Conservation (phyloP, 1,284 basidiomycete genomes). For the Trametes hirsuta region DNA sequence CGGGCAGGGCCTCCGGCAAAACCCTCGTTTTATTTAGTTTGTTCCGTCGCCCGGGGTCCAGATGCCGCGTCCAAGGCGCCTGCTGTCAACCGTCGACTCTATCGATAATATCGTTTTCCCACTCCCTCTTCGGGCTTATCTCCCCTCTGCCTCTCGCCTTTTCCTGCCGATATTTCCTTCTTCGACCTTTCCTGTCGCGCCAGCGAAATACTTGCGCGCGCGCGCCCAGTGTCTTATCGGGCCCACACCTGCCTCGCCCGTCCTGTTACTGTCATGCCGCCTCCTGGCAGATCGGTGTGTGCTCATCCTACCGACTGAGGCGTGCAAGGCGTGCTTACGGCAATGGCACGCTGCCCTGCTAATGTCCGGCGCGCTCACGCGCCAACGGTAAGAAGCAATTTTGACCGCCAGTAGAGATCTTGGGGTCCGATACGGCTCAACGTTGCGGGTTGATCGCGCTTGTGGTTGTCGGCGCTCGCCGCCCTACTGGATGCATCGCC, state of each 20-base stretch:
- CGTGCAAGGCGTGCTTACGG: background rate
- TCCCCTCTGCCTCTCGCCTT: background rate
- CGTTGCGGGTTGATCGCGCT: slow-evolving; percentile 8
- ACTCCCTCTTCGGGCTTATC: slow-evolving; percentile 1
- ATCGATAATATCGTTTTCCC: slow-evolving; percentile 4
- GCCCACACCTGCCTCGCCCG: slow-evolving; percentile 12
- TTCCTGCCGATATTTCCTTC: background rate
- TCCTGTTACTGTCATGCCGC: slow-evolving; percentile 2
- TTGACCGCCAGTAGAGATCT: background rate
- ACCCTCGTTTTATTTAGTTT: slow-evolving; percentile 36
- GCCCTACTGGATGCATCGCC: slow-evolving; percentile 1
- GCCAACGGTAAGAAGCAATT: slow-evolving; percentile 1
- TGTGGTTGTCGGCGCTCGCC: background rate
- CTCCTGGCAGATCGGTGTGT: slow-evolving; percentile 9
- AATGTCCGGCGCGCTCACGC: background rate
- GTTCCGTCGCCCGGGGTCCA: slow-evolving; percentile 27
- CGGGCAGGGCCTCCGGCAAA: slow-evolving; percentile 19
- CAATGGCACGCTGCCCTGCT: too few species aligned
- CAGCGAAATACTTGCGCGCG: background rate
- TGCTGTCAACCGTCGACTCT: slow-evolving; percentile 10
- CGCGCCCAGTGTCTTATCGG: slow-evolving; percentile 1
- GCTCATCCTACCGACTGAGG: background rate
- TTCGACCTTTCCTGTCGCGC: background rate
- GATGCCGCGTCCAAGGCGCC: slow-evolving; percentile 25
- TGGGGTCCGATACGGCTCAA: slow-evolving; percentile 17